Evolutionary conservation across 1,284 basidiomycete species (phyloP).

Genomic region (Trichosporon coremiiforme): DNA sequence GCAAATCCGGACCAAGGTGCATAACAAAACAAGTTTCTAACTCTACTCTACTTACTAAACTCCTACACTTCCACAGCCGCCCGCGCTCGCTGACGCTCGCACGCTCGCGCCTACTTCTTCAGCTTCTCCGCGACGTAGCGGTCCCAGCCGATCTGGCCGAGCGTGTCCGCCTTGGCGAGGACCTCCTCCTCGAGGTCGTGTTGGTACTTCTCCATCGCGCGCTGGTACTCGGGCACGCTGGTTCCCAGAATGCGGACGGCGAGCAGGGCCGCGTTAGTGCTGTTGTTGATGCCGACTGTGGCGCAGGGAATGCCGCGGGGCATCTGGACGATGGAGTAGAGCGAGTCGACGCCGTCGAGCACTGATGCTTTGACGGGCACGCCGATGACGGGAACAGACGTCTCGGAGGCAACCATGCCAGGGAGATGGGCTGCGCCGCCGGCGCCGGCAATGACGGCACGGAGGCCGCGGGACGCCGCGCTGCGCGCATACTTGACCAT

Average conservation of each 20-base stretch:
- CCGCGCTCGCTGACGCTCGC: not conserved
- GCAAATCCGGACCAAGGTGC: constrained; percentile 1
- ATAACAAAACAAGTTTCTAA: not conserved
- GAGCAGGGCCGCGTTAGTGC: constrained; percentile 88
- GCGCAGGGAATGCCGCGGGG: constrained; percentile 97
- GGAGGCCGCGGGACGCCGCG: constrained; percentile 72
- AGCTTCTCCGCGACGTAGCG: constrained; percentile 63
- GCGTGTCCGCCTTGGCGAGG: constrained; percentile 73
- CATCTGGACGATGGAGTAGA: constrained; percentile 99
- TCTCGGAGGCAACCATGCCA: constrained; percentile 97
- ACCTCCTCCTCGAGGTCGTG: constrained; percentile 78
- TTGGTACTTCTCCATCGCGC: constrained; percentile 76
- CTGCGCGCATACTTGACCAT: constrained; percentile 80
- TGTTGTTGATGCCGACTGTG: constrained; percentile 96
- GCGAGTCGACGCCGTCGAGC: constrained; percentile 91
- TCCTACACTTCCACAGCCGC: not conserved
- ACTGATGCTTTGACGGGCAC: constrained; percentile 95
- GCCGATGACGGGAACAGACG: constrained; percentile 87
- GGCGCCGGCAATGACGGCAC: constrained; percentile 89
- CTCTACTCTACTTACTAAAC: constrained; percentile 9
- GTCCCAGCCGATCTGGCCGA: constrained; percentile 85
- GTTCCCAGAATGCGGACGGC: constrained; percentile 85
- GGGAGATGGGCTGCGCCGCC: constrained; percentile 97
- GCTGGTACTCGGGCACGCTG: constrained; percentile 68
- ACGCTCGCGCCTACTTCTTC: constrained; percentile 51